Evolutionary conservation across 1,284 basidiomycete species (phyloP).

Genomic region (Microbotryomycetes sp.): DNA sequence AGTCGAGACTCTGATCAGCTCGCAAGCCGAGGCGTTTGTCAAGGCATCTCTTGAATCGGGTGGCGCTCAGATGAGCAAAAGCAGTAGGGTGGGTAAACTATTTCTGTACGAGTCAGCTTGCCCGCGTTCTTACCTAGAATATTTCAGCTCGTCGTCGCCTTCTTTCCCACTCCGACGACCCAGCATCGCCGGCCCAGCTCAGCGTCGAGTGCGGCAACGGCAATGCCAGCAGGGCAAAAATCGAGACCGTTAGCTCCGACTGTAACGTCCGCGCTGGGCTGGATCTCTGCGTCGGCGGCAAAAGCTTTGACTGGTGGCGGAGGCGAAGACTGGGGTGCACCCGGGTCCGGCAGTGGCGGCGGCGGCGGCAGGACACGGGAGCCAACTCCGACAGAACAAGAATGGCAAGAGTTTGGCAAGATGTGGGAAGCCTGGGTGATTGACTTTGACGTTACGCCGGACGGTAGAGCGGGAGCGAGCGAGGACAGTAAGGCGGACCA

Average conservation of each 20-base stretch:
- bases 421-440: constrained; percentile 20
- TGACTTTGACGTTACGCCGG: constrained; percentile 16
- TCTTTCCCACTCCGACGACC: constrained; percentile 14
- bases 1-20: constrained; percentile 7
- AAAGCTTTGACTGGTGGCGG: constrained; percentile 4
- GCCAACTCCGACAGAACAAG: not conserved
- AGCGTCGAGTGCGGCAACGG: too few species aligned
- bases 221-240: not conserved
- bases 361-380: constrained; percentile 9
- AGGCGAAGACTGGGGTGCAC: not conserved
- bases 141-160: constrained; percentile 12
- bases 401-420: not conserved
- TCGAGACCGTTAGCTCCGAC: constrained; percentile 2
- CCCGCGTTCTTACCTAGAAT: too few species aligned
- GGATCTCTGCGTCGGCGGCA: constrained; percentile 16
- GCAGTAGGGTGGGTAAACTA: not conserved
- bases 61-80: not conserved
- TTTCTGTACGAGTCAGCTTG: too few species aligned
- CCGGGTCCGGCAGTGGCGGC: too few species aligned
- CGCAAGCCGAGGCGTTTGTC: constrained; percentile 9
- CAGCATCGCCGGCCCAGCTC: not conserved
- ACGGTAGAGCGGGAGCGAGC: not conserved
- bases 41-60: not conserved
- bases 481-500: constrained; percentile 22
- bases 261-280: constrained; percentile 17